Conservation (phyloP, 2,329 filamentous ascomycete genomes). For the Penicillium rolfsii region DNA sequence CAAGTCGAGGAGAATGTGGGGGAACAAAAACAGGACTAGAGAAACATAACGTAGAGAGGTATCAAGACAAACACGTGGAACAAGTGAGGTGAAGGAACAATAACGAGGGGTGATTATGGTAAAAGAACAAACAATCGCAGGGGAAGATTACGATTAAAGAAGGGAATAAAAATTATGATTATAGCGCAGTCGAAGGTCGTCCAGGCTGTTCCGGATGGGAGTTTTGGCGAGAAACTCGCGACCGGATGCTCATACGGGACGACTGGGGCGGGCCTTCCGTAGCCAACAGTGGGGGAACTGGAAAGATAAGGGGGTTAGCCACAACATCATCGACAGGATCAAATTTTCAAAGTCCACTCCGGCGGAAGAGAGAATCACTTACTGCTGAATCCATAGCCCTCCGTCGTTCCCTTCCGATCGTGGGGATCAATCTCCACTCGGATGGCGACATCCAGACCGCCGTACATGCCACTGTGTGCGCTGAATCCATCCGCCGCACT, state of each 20-base stretch:
- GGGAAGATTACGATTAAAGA: neutral
- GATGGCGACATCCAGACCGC: slow-evolving; percentile 51
- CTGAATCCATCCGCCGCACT: slow-evolving; percentile 63
- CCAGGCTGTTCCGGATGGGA: slow-evolving; percentile 10
- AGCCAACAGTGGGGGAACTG: slow-evolving; percentile 28
- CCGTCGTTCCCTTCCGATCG: slow-evolving; percentile 45
- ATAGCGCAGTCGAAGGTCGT: slow-evolving; percentile 29
- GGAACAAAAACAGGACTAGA: neutral
- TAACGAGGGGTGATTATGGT: neutral
- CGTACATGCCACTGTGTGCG: slow-evolving; percentile 41
- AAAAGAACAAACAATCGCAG: neutral
- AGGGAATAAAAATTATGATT: slow-evolving; percentile 13
- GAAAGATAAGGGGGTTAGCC: neutral
- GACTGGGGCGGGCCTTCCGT: slow-evolving; percentile 23
- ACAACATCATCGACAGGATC: neutral
- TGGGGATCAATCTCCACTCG: slow-evolving; percentile 53
- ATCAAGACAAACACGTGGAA: neutral
- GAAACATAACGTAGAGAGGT: slow-evolving; percentile 1
- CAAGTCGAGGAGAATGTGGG: neutral
- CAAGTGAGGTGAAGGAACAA: neutral
- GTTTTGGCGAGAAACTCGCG: slow-evolving; percentile 24
- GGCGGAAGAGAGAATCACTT: slow-evolving; percentile 29
- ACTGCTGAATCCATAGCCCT: slow-evolving; percentile 55
- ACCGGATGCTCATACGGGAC: slow-evolving; percentile 26
- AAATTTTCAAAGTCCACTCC: no score